Evolutionary conservation across 2,329 filamentous ascomycete genomes (phyloP).

Genomic region (Pyrenophora graminea): DNA sequence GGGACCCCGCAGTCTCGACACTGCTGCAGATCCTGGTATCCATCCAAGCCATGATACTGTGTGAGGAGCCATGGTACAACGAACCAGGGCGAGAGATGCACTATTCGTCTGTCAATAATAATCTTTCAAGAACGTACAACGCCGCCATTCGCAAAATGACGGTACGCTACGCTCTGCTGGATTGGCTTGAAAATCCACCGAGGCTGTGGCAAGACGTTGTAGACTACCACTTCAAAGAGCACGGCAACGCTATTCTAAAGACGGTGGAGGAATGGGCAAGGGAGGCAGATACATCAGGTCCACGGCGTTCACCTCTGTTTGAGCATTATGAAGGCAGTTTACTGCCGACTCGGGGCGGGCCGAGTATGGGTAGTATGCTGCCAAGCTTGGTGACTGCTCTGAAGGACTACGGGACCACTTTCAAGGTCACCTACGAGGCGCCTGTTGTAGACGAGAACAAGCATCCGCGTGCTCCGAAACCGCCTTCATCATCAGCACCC

Average conservation of each 20-base stretch:
- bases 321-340: no score
- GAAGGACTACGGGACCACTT: conserved; percentile 5
- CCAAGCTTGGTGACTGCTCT: conserved; percentile 6
- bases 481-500: not conserved
- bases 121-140: conserved; percentile 29
- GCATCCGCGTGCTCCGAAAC: no score
- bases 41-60: conserved; percentile 63
- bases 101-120: no score
- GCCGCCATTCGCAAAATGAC: conserved; percentile 29
- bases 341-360: no score
- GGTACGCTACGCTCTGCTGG: conserved; percentile 39
- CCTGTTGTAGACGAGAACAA: not conserved
- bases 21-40: conserved; percentile 59
- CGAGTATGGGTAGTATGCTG: conserved; percentile 4
- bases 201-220: conserved; percentile 32
- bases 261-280: conserved; percentile 27
- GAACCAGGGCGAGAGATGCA: conserved; percentile 52
- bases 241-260: conserved; percentile 28
- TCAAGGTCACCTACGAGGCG: not conserved
- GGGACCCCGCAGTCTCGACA: conserved; percentile 55
- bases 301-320: no score
- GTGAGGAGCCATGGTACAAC: conserved; percentile 59
- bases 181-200: conserved; percentile 34
- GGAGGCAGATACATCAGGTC: not conserved
- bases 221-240: conserved; percentile 31